Evolutionary conservation across 176 grass and related monocot species (phyloP), one percentile per base, ranked within the genome.

Genomic region (Paspalum vaginatum): DNA sequence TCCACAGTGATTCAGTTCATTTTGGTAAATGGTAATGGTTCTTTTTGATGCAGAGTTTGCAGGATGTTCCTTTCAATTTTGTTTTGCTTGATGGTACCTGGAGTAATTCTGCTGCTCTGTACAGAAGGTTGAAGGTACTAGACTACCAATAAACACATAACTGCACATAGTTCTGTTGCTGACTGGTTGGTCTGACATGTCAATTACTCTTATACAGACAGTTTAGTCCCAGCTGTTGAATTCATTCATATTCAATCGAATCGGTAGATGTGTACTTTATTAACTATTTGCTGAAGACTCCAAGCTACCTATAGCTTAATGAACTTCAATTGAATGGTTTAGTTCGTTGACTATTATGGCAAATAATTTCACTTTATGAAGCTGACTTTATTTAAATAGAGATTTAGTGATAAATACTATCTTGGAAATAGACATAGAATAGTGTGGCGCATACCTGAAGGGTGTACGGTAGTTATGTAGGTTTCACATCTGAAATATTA

Each of bases 51-150:
- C 75, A 93, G 91, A 89, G 79, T 69, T 46, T 79, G 42, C 58
- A 53, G 55, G 77, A 60, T 17, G 79, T 84, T 46, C 81, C 91
- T 72, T 78, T 97, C 61, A 91, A 91, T 79, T 87, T 97, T 45
- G 87, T 97, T 78, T 91, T 97, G 85, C 81, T 97, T 86, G 88
- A 91, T 78, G 88, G 84, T 77, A 93, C 91, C 17, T 92, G 89
- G 92, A 90, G 88, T 81, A 98, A 98, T 81, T 98, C 95, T 85
- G 79, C 95, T 83, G 95, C 95, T 79, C 85, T 98, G 66, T 94
- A 92, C 81, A 94, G 78, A 92, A 92, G 95, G 70, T 46, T 98
- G 70, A 98, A 94, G 92, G 95, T 98, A 85, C 45, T 37, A 52
- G 25, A 72, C 15, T 52, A 51, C 75, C 25, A 64, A 20, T 22